Conservation (phyloP, 805 yeast species). For the Ascoidea asiatica region DNA sequence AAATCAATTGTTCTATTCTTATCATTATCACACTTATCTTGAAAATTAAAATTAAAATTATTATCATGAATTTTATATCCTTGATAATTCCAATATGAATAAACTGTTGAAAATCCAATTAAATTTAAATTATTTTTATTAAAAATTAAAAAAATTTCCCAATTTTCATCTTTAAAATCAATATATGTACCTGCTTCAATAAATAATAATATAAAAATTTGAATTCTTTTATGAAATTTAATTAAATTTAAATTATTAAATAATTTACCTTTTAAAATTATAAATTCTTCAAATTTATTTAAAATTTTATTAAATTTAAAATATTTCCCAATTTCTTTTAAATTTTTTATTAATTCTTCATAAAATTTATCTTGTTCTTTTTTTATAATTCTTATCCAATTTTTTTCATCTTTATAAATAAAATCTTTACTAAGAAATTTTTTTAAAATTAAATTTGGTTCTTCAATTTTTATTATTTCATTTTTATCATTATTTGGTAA, state of each 20-base stretch:
- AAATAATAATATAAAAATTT: slow-evolving; percentile 66
- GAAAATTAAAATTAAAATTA: no score
- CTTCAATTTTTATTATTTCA: slow-evolving; percentile 49
- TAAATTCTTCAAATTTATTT: slow-evolving; percentile 26
- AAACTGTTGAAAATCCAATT: slow-evolving; percentile 73
- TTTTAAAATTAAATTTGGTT: slow-evolving; percentile 40
- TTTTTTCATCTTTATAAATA: slow-evolving; percentile 45
- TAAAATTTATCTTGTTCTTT: slow-evolving; percentile 33
- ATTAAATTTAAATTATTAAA: slow-evolving; percentile 17
- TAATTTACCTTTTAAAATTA: slow-evolving; percentile 33
- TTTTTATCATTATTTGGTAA: slow-evolving; percentile 28
- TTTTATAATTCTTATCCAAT: slow-evolving; percentile 49
- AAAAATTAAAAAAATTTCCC: slow-evolving; percentile 62
- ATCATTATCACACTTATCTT: no score
- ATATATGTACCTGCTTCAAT: slow-evolving; percentile 92
- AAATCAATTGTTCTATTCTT: no score
- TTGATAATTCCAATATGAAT: slow-evolving; percentile 69
- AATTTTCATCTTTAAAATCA: slow-evolving; percentile 57
- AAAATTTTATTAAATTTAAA: no score
- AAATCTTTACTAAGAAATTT: slow-evolving; percentile 47
- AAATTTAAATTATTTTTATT: slow-evolving; percentile 23
- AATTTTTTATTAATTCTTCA: slow-evolving; percentile 15
- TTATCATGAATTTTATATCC: slow-evolving; percentile 38
- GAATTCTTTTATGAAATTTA: slow-evolving; percentile 55
- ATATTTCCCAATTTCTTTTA: slow-evolving; percentile 23